Conservation (phyloP, 2,329 filamentous ascomycete species). For the Ilyonectria mors-panacis region DNA sequence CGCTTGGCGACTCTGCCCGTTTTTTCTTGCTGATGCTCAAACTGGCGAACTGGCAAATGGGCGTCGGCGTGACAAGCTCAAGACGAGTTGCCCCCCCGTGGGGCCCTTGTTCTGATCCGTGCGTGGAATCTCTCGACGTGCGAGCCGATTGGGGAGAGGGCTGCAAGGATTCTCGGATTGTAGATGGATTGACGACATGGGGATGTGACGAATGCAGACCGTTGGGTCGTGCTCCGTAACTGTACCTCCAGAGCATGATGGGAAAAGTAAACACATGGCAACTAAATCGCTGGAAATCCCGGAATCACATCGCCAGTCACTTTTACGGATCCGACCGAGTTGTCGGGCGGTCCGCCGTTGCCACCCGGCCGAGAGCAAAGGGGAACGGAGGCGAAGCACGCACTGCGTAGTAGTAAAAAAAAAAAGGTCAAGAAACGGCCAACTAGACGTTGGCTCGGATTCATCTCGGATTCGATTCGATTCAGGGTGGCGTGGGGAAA, state of each 20-base stretch:
- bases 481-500: slow-evolving; percentile 21
- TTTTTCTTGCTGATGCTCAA: background rate
- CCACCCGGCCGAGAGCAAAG: background rate
- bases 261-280: background rate
- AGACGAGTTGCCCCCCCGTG: slow-evolving; percentile 4
- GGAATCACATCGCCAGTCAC: background rate
- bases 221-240: background rate
- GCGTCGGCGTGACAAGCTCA: background rate
- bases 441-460: background rate
- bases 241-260: background rate
- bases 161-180: background rate
- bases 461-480: slow-evolving; percentile 14
- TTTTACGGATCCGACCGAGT: background rate
- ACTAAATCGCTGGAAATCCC: background rate
- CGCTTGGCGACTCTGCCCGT: background rate
- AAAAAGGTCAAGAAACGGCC: background rate
- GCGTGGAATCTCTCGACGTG: slow-evolving; percentile 1
- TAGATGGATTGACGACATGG: slow-evolving; percentile 4
- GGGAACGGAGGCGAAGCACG: background rate
- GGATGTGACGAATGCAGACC: background rate
- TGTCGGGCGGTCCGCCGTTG: background rate
- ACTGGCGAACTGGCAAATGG: background rate
- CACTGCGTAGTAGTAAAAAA: background rate
- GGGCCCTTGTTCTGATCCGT: slow-evolving; percentile 15
- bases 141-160: slow-evolving; percentile 21